Conservation (phyloP, 2,329 filamentous ascomycete species). For the Elsinoe batatas region DNA sequence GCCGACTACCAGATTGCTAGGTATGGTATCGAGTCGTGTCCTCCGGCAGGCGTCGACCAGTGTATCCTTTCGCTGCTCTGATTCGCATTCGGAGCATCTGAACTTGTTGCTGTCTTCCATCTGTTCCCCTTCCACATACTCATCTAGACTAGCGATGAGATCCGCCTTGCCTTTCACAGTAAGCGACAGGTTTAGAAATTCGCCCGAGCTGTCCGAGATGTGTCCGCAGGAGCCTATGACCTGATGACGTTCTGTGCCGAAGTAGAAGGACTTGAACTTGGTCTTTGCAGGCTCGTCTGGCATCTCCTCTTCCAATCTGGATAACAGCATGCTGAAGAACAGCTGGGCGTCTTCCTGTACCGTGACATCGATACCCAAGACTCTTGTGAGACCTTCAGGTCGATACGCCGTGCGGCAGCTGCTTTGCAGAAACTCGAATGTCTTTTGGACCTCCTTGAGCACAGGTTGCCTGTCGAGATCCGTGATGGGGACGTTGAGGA, state of each 20-base stretch:
- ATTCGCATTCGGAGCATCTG: conserved; percentile 80
- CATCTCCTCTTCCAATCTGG: conserved; percentile 80
- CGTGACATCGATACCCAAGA: conserved; percentile 74
- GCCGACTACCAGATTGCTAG: conserved; percentile 91
- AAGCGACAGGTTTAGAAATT: conserved; percentile 89
- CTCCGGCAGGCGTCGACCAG: conserved; percentile 31
- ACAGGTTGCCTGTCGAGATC: conserved; percentile 55
- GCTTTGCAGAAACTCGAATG: conserved; percentile 82
- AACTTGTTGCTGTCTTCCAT: conserved; percentile 99
- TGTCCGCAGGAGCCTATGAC: conserved; percentile 91
- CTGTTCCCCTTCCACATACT: conserved; percentile 92
- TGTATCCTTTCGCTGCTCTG: conserved; percentile 28
- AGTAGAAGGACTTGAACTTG: conserved; percentile 72
- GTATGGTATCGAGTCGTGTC: conserved; percentile 83
- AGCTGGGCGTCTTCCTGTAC: conserved; percentile 98
- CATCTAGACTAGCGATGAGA: conserved; percentile 77
- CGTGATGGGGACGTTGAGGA: conserved; percentile 47
- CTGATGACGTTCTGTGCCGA: conserved; percentile 85
- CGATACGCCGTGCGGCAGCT: conserved; percentile 65
- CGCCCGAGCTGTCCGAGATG: conserved; percentile 80
- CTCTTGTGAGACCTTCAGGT: conserved; percentile 59
- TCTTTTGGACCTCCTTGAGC: conserved; percentile 63
- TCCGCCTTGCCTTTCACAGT: conserved; percentile 87
- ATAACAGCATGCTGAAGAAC: conserved; percentile 90
- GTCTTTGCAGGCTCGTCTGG: conserved; percentile 57